Conservation (phyloP, 2,329 filamentous ascomycete genomes). For the Calonectria henricotiae region DNA sequence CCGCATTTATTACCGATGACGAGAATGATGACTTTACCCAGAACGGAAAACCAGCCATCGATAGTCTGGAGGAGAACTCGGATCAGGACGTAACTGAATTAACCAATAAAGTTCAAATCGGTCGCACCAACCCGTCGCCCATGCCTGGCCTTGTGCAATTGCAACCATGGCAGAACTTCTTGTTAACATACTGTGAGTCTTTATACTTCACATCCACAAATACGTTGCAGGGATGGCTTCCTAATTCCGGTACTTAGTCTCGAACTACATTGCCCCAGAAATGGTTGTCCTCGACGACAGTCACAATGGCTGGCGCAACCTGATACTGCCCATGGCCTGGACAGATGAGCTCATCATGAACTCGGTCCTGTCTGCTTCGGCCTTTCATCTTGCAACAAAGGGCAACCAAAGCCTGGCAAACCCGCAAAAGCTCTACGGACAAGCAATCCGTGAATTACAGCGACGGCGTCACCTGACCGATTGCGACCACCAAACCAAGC, state of each 20-base stretch:
- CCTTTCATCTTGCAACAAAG: conserved; percentile 46
- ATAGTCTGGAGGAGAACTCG: background rate
- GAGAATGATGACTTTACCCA: background rate
- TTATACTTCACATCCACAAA: background rate
- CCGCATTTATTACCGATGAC: too few species aligned
- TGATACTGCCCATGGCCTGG: conserved; percentile 45
- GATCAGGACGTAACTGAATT: background rate
- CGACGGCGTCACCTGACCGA: conserved; percentile 32
- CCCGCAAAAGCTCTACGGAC: conserved; percentile 34
- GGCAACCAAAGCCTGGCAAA: conserved; percentile 10
- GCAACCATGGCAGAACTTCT: conserved; percentile 24
- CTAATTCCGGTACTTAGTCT: conserved; percentile 35
- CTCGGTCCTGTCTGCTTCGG: conserved; percentile 50
- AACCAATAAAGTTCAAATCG: too few species aligned
- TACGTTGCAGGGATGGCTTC: too few species aligned
- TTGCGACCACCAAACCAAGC: conserved; percentile 34
- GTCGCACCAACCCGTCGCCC: background rate
- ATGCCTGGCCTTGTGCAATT: background rate
- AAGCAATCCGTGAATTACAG: conserved; percentile 40
- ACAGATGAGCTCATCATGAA: conserved; percentile 46
- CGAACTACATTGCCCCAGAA: conserved; percentile 43
- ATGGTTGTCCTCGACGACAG: conserved; percentile 48
- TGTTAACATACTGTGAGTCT: conserved; percentile 34
- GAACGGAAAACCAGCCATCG: too few species aligned
- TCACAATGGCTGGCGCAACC: conserved; percentile 47